These are phyloP conservation scores for Cochlearia excelsa DNA, from an alignment of 345 rosid genomes.

Conservation along the genomic window DNA sequence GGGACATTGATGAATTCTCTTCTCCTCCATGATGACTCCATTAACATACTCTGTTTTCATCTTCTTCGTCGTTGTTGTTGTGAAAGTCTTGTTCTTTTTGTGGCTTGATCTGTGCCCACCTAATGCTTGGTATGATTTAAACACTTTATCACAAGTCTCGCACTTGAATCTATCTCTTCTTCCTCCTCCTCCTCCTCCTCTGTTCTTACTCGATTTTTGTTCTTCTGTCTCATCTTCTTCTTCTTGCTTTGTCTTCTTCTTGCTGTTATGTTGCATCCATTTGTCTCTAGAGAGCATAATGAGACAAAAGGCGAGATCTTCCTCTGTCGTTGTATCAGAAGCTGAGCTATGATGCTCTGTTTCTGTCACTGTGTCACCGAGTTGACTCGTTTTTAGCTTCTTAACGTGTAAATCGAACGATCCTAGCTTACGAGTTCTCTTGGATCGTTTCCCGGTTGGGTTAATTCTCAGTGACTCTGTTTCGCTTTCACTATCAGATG, in stretches of 20 bases:
- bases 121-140: slow-evolving; percentile 86
- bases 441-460: slow-evolving; percentile 61
- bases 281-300: slow-evolving; percentile 87
- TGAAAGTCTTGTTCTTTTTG: slow-evolving; percentile 51
- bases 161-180: slow-evolving; percentile 56
- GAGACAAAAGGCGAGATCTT: slow-evolving; percentile 91
- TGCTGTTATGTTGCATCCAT: slow-evolving; percentile 52
- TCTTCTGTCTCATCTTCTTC: slow-evolving; percentile 43
- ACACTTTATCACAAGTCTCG: slow-evolving; percentile 71
- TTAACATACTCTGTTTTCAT: slow-evolving; percentile 38
- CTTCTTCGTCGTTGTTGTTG: slow-evolving; percentile 17
- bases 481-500: slow-evolving; percentile 65
- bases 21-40: slow-evolving; percentile 31
- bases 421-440: slow-evolving; percentile 46
- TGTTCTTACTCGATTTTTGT: slow-evolving; percentile 35
- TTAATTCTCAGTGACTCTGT: slow-evolving; percentile 67
- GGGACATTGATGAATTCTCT: slow-evolving; percentile 72
- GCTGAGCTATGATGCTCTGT: slow-evolving; percentile 77
- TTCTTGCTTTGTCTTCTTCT: slow-evolving; percentile 7
- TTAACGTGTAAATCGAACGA: slow-evolving; percentile 29
- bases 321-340: slow-evolving; percentile 75
- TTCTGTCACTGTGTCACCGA: slow-evolving; percentile 34
- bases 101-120: slow-evolving; percentile 96
- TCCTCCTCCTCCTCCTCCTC: slow-evolving; percentile 31
- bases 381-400: slow-evolving; percentile 23